phyloP scores from a whole-genome alignment of 208 protist species.

The Leishmania martiniquensis region DNA sequence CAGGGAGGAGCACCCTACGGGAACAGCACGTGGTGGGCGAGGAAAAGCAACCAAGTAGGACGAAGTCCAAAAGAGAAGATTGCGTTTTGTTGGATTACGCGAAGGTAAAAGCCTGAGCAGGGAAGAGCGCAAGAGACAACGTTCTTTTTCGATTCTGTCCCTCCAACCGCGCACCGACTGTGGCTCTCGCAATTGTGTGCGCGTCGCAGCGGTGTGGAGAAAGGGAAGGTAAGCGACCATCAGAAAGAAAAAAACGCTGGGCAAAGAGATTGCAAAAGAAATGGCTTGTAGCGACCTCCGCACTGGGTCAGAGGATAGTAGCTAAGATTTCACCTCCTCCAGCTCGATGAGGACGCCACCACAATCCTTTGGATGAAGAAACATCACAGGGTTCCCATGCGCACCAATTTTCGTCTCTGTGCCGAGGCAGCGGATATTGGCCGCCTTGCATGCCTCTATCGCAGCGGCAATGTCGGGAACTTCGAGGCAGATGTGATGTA shows the following conservation, averaged over 20 bases:
- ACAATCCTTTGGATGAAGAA: slow-evolving; percentile 92
- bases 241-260: neutral
- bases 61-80: too few species aligned
- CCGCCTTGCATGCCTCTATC: slow-evolving; percentile 50
- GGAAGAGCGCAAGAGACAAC: too few species aligned
- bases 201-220: too few species aligned
- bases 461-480: slow-evolving; percentile 64
- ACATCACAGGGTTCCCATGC: slow-evolving; percentile 94
- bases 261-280: neutral
- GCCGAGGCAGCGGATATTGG: slow-evolving; percentile 80
- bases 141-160: too few species aligned
- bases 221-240: neutral
- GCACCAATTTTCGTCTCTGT: slow-evolving; percentile 93
- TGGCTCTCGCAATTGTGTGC: too few species aligned
- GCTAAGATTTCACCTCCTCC: slow-evolving; percentile 67
- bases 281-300: neutral
- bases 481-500: slow-evolving; percentile 96
- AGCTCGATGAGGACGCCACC: slow-evolving; percentile 94
- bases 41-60: too few species aligned
- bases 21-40: too few species aligned
- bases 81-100: too few species aligned
- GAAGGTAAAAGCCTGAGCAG: too few species aligned
- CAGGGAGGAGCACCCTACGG: too few species aligned
- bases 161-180: too few species aligned
- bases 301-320: too few species aligned